Base-by-base conservation (phyloP, 139 green algal genomes). In the Haematococcus sp. region DNA sequence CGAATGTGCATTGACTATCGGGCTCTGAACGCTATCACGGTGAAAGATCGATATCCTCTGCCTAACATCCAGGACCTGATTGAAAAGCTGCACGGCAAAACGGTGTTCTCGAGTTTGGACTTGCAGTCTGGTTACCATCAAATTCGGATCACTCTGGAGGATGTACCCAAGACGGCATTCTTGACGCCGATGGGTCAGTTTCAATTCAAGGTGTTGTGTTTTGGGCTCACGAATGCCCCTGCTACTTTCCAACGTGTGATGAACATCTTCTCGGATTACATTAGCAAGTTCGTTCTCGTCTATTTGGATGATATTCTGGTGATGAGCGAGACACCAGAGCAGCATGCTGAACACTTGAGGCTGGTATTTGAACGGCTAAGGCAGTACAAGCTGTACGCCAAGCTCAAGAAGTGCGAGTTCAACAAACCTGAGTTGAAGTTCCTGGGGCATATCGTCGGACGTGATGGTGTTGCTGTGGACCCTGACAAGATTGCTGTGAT, bases 261-360 rank as follows among this genome's bases (percentile, higher is more conserved):
- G 75, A 78, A 86, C 23, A 73, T 86, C 4, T 82, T 91, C 35
- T 16, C 51, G 20, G 27, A 68, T 2, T 33, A 68, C n/a, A n/a
- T 84, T 44, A 54, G 74, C 59, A 63, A 77, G 28, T 85, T 80
- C 65, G 63, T 88, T 0, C 55, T 81, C 22, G 71, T 90, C 16
- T 88, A 88, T 56, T 64, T 88, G n/a, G 75, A 87, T 63, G 76
- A 90, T 63, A 78, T 84, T 0, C 68, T 86, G 31, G 77, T 84
- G 15, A 81, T 70, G 46, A 78, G 70, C 51, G 63, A 77, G n/a
- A 78, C 31, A n/a, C 13, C 30, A 25, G 71, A 81, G 49, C 69
- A 84, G 22, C 81, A 84, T 56, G 4, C 54, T 31, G 1, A 54
- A 44, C 73, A 87, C 35, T 46, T 85, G 17, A 34, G 34, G 25